These are phyloP conservation scores for Millerozyma miso DNA, from an alignment of 805 yeast species.

Conservation along the genomic window DNA sequence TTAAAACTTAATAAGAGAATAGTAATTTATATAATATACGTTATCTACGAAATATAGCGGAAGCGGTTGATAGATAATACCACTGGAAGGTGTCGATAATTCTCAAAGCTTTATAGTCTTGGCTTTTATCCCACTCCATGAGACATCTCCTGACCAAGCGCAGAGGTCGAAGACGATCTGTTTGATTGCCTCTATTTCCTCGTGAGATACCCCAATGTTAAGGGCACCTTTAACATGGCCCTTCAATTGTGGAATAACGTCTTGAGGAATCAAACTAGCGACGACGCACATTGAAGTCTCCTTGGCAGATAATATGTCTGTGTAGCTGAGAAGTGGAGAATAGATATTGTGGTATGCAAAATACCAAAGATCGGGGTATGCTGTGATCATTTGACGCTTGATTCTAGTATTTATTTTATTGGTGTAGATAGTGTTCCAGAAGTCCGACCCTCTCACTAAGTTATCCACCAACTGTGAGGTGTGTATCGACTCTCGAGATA, in stretches of 20 bases:
- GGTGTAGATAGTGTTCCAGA: conserved; percentile 69
- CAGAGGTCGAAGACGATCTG: conserved; percentile 60
- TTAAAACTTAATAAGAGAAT: too few species aligned
- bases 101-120: conserved; percentile 51
- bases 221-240: conserved; percentile 88
- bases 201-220: conserved; percentile 67
- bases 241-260: conserved; percentile 87
- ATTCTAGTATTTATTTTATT: conserved; percentile 71
- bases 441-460: conserved; percentile 50
- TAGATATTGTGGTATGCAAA: conserved; percentile 71
- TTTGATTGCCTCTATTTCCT: conserved; percentile 59
- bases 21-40: too few species aligned
- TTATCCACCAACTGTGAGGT: conserved; percentile 20
- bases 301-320: conserved; percentile 54
- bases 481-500: conserved; percentile 28
- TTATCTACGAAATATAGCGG: too few species aligned
- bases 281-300: conserved; percentile 78
- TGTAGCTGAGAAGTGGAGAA: conserved; percentile 69
- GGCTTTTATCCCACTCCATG: conserved; percentile 48
- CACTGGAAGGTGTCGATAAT: too few species aligned
- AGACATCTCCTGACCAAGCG: conserved; percentile 64
- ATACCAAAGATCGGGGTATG: conserved; percentile 85
- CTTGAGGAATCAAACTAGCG: conserved; percentile 83
- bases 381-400: conserved; percentile 57
- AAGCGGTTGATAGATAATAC: too few species aligned